phyloP scores from a whole-genome alignment of 192 early-diverging fungal genomes.

The Backusella circina region DNA sequence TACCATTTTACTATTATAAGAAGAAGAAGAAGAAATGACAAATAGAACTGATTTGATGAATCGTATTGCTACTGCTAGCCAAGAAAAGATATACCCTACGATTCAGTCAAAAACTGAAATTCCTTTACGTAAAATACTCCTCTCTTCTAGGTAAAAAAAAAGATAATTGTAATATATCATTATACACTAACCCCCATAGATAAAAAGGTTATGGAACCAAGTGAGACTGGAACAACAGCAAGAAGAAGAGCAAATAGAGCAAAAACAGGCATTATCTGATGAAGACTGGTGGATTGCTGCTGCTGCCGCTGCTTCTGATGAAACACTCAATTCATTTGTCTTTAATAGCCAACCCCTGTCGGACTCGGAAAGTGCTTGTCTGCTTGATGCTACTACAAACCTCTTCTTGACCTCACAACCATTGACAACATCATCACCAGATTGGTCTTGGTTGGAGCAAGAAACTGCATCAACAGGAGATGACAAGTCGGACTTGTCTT shows the following conservation, averaged over 20 bases:
- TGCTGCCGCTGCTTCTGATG: background rate
- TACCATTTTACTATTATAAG: background rate
- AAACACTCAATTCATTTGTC: background rate
- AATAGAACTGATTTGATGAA: conserved; percentile 15
- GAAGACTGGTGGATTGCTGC: conserved; percentile 1
- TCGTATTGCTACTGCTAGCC: conserved; percentile 12
- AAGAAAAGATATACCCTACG: conserved; percentile 16
- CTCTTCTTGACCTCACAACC: background rate
- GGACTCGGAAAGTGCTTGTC: conserved; percentile 3
- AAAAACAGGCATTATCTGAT: conserved; percentile 2
- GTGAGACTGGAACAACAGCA: background rate
- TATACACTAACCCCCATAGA: background rate
- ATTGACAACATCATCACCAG: background rate
- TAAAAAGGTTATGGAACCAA: background rate
- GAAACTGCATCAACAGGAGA: background rate
- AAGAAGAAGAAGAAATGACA: background rate
- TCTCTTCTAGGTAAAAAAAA: conserved; percentile 4
- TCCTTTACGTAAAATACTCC: conserved; percentile 7
- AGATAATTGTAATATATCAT: background rate
- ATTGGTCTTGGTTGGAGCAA: background rate
- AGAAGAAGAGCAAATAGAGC: background rate
- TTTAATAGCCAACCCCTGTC: background rate
- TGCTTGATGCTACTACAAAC: conserved; percentile 1
- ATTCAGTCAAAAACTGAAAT: conserved; percentile 8
- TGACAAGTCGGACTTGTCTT: background rate